Conservation (phyloP, 2,329 filamentous ascomycete genomes). For the Neurospora sp. region DNA sequence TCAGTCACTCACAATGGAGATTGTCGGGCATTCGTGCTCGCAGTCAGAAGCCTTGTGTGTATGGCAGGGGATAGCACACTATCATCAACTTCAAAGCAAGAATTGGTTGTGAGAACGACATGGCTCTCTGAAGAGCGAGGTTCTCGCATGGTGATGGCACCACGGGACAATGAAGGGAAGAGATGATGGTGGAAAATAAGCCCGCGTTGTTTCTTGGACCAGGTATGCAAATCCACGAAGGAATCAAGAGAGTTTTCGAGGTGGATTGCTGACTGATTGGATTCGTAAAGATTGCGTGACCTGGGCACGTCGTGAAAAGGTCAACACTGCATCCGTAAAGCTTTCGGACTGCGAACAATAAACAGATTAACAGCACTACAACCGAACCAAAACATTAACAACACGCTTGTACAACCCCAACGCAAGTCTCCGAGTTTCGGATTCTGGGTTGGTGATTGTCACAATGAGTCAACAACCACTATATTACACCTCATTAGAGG, state of each 20-base stretch:
- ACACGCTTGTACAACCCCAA: neutral
- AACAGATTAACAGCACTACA: neutral
- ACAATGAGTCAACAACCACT: neutral
- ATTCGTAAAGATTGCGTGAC: neutral
- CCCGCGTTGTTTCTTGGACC: neutral
- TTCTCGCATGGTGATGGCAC: neutral
- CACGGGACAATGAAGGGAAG: neutral
- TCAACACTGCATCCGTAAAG: neutral
- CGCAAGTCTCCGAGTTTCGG: neutral
- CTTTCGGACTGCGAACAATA: neutral
- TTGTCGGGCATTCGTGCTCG: neutral
- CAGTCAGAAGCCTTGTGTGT: neutral
- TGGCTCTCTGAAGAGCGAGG: neutral
- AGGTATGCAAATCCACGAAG: neutral
- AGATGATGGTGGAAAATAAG: neutral
- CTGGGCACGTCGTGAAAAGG: neutral
- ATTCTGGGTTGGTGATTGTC: neutral
- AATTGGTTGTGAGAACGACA: neutral
- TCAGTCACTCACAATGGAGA: neutral
- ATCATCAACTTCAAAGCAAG: neutral
- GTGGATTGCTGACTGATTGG: neutral
- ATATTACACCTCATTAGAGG: neutral
- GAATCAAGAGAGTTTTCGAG: neutral
- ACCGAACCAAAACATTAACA: neutral
- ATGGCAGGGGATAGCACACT: neutral